Evolutionary conservation across 495 filamentous ascomycete genomes (phyloP).

Genomic region (Patellaria atrata): DNA sequence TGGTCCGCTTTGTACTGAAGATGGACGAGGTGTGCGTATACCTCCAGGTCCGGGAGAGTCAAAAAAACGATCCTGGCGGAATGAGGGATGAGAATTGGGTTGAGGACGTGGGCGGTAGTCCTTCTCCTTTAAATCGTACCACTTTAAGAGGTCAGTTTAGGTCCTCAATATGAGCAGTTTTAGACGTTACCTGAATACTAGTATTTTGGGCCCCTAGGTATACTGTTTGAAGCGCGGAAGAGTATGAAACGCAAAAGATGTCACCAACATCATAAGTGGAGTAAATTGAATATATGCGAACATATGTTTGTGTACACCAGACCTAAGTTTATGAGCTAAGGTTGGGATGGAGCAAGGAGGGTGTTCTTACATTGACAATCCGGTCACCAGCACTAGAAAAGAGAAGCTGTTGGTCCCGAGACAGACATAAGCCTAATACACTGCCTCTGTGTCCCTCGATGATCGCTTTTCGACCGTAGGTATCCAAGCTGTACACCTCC

Average conservation of each 20-base stretch:
- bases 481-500: slow-evolving; percentile 69
- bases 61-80: slow-evolving; percentile 84
- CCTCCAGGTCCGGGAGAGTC: slow-evolving; percentile 80
- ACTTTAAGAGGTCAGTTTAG: slow-evolving; percentile 28
- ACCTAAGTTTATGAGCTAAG: slow-evolving; percentile 34
- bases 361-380: slow-evolving; percentile 64
- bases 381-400: slow-evolving; percentile 93
- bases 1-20: slow-evolving; percentile 24
- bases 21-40: slow-evolving; percentile 44
- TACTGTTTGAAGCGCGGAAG: slow-evolving; percentile 56
- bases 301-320: slow-evolving; percentile 48
- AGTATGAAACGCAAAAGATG: slow-evolving; percentile 85
- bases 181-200: slow-evolving; percentile 65
- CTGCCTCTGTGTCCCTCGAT: slow-evolving; percentile 81
- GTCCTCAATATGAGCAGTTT: neutral
- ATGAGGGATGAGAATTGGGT: slow-evolving; percentile 56
- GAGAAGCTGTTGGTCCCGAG: slow-evolving; percentile 55
- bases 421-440: slow-evolving; percentile 72
- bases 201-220: slow-evolving; percentile 94
- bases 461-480: slow-evolving; percentile 59
- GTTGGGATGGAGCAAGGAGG: slow-evolving; percentile 17
- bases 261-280: slow-evolving; percentile 91
- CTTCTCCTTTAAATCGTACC: slow-evolving; percentile 45
- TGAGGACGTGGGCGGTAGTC: slow-evolving; percentile 43
- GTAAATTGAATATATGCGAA: slow-evolving; percentile 75